Evolutionary conservation across 306 rosid genomes (phyloP).

Genomic region (Medicago ruthenica): DNA sequence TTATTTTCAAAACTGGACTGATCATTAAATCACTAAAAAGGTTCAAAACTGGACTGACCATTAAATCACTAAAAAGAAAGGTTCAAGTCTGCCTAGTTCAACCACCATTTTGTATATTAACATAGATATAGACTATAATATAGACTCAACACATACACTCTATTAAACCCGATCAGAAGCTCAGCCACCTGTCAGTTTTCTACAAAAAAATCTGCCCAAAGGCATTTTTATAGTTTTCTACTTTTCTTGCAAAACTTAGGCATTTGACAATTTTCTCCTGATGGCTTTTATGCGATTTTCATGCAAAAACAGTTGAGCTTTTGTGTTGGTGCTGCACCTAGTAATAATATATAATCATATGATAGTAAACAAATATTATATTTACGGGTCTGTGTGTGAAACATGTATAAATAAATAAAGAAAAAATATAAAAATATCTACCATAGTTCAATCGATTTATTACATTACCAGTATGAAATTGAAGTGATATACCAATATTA

Average conservation of each 20-base stretch:
- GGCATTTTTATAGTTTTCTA: background rate
- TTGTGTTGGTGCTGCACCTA: background rate
- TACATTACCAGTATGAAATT: background rate
- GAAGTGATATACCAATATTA: background rate
- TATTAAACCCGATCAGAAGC: background rate
- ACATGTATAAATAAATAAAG: background rate
- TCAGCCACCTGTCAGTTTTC: background rate
- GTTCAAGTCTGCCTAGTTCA: background rate
- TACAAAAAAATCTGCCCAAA: background rate
- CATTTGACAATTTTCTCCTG: background rate
- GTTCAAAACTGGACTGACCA: background rate
- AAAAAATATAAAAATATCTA: background rate
- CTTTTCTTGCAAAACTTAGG: slow-evolving; percentile 12
- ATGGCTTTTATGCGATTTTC: background rate
- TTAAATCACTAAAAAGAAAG: slow-evolving; percentile 6
- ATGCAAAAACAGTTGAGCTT: background rate
- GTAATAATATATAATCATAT: background rate
- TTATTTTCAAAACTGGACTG: background rate
- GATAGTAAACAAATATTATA: background rate
- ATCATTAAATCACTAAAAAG: background rate
- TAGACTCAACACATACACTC: background rate
- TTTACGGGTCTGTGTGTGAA: background rate
- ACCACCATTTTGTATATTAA: background rate
- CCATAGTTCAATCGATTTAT: background rate
- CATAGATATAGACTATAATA: background rate